Base-by-base conservation (phyloP, 169 alveolate genomes). In the Eimeria necatrix region DNA sequence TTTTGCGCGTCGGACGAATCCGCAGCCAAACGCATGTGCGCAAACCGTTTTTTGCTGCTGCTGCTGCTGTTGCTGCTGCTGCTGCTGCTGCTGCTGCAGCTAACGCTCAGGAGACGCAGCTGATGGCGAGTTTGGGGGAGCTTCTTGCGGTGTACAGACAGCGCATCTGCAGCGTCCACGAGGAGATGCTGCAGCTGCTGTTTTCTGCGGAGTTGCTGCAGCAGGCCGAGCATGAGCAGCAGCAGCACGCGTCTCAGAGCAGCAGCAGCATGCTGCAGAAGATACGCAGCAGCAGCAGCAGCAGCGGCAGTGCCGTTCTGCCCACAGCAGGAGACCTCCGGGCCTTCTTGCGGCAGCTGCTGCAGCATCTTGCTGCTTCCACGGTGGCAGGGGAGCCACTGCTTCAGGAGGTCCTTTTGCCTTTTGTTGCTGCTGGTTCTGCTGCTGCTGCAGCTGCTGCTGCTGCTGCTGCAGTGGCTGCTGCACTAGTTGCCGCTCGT, bases 11-110 rank as follows among this genome's bases (percentile, higher is more conserved):
- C n/a, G n/a, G n/a, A n/a, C n/a, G n/a, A n/a, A n/a, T n/a, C n/a
- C n/a, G n/a, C n/a, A n/a, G n/a, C 64, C 14, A n/a, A n/a, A n/a
- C n/a, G n/a, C n/a, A n/a, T n/a, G n/a, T n/a, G n/a, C n/a, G n/a
- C n/a, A n/a, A n/a, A n/a, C n/a, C n/a, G n/a, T 9, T 9, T 8
- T 9, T 56, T 73, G 85, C 85, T 73, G 60, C 86, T 76, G 86
- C 64, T 76, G 86, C 64, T 49, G 64, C 64, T 76, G 64, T 22
- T 76, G 86, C 86, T 76, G 86, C 61, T 76, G 86, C 41, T 74
- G 85, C 60, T 74, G 85, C 85, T 46, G 85, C 85, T 46, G 56
- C 85, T 74, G 59, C 85, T 74, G 85, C 85, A 74, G 85, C 85
- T 16, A 74, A 74, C 5, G 26, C 85, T 26, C 85, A 74, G 85